These are phyloP conservation scores for Mucor lusitanicus DNA, from an alignment of 371 early-diverging fungal species.

Conservation along the genomic window DNA sequence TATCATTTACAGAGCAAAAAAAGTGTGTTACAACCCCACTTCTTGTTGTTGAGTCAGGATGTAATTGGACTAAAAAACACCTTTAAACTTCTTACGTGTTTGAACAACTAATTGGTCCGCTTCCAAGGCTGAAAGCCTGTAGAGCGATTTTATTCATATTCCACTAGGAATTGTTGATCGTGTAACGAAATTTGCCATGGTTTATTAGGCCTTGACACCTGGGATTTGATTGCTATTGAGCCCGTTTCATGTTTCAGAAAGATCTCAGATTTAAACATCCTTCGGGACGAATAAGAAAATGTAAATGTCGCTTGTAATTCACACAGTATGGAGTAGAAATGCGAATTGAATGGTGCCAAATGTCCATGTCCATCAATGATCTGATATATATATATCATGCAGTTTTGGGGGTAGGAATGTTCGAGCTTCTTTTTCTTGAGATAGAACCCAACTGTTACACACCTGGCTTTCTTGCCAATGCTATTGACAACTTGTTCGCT, in stretches of 20 bases:
- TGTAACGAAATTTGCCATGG: constrained; percentile 7
- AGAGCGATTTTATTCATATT: neutral
- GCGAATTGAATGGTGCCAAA: neutral
- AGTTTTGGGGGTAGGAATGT: constrained; percentile 16
- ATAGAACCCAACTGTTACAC: neutral
- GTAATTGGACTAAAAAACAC: constrained; percentile 5
- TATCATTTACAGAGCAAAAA: neutral
- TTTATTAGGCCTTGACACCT: neutral
- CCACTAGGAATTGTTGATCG: constrained; percentile 3
- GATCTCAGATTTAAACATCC: constrained; percentile 4
- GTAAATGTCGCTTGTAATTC: neutral
- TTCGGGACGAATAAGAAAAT: neutral
- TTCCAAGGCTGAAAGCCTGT: neutral
- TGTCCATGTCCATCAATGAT: neutral
- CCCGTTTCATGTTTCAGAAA: constrained; percentile 13
- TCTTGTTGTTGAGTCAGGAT: neutral
- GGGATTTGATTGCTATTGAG: constrained; percentile 3
- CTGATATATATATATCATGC: neutral
- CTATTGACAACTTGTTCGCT: constrained; percentile 14
- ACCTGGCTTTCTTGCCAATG: neutral
- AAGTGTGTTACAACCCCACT: constrained; percentile 23
- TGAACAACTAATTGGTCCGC: neutral
- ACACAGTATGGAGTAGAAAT: neutral
- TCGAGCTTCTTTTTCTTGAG: neutral
- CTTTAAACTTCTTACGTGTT: neutral